These are phyloP conservation scores for Conticribra weissflogii DNA, from an alignment of 108 stramenopile genomes.

Conservation along the genomic window DNA sequence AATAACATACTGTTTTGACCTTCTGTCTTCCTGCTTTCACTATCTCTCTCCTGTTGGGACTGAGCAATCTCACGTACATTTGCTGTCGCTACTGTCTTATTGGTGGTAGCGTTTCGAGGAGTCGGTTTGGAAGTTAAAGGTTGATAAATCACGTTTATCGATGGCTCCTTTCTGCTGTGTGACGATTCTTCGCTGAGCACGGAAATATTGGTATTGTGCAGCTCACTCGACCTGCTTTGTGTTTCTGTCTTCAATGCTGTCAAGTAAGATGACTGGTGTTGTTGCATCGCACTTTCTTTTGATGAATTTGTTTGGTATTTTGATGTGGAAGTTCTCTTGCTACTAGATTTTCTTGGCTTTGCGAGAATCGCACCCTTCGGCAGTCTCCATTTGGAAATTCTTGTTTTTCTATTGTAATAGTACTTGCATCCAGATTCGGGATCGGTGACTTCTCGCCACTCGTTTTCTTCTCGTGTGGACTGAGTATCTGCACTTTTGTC, in stretches of 20 bases:
- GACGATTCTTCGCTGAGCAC: too few relatives aligned
- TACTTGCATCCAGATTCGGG: slow-evolving; percentile 84
- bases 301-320: background rate
- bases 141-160: too few relatives aligned
- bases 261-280: too few relatives aligned
- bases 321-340: background rate
- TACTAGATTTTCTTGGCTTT: slow-evolving; percentile 7
- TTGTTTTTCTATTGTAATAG: slow-evolving; percentile 87
- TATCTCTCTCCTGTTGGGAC: background rate
- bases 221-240: too few relatives aligned
- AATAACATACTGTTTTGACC: background rate
- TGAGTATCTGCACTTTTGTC: background rate
- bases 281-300: background rate
- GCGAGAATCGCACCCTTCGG: slow-evolving; percentile 49
- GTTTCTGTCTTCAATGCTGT: too few relatives aligned
- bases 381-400: slow-evolving; percentile 90
- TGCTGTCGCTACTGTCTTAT: too few relatives aligned
- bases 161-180: too few relatives aligned
- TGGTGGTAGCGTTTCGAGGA: too few relatives aligned
- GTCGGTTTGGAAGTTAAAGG: too few relatives aligned
- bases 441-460: slow-evolving; percentile 77
- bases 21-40: slow-evolving; percentile 1
- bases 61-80: background rate
- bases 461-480: slow-evolving; percentile 7
- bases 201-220: too few relatives aligned